phyloP scores from a whole-genome alignment of 352 stramenopile genomes.

The Globisporangium orthogonon region DNA sequence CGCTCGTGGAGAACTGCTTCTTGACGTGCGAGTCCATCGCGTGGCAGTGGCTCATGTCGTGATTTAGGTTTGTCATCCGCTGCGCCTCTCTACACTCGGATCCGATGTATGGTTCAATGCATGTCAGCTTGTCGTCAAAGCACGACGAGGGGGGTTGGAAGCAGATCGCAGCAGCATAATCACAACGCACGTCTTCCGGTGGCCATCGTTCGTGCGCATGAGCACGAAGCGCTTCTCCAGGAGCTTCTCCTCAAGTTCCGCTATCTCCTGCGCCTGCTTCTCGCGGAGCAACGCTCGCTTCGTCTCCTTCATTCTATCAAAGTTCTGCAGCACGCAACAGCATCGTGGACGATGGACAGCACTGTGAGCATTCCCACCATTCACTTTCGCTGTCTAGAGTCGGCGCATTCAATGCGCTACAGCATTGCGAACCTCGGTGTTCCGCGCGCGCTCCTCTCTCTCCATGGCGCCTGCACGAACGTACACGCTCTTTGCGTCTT shows the following conservation, averaged over 20 bases:
- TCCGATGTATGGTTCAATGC: background rate
- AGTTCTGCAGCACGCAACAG: constrained; percentile 19
- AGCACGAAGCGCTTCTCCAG: constrained; percentile 67
- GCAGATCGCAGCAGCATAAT: background rate
- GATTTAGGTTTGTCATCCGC: constrained; percentile 58
- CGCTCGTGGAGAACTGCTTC: constrained; percentile 54
- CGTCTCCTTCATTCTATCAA: constrained; percentile 53
- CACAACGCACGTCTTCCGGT: constrained; percentile 40
- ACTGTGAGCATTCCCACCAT: too few species aligned
- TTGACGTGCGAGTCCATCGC: constrained; percentile 52
- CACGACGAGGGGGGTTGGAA: background rate
- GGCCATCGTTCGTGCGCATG: constrained; percentile 47
- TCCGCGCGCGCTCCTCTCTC: constrained; percentile 37
- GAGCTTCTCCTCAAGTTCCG: constrained; percentile 57
- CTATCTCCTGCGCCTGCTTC: constrained; percentile 51
- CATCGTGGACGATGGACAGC: too few species aligned
- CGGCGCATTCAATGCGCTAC: background rate
- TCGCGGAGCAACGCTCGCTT: constrained; percentile 40
- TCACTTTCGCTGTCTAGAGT: too few species aligned
- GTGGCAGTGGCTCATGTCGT: constrained; percentile 61
- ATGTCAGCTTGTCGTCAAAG: too few species aligned
- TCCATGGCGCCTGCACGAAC: constrained; percentile 51
- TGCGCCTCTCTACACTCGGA: constrained; percentile 37
- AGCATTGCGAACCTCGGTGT: constrained; percentile 16
- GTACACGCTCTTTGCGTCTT: constrained; percentile 73